Evolutionary conservation across 192 early-diverging fungal genomes (phyloP).

Genomic region (Umbelopsis isabellina): DNA sequence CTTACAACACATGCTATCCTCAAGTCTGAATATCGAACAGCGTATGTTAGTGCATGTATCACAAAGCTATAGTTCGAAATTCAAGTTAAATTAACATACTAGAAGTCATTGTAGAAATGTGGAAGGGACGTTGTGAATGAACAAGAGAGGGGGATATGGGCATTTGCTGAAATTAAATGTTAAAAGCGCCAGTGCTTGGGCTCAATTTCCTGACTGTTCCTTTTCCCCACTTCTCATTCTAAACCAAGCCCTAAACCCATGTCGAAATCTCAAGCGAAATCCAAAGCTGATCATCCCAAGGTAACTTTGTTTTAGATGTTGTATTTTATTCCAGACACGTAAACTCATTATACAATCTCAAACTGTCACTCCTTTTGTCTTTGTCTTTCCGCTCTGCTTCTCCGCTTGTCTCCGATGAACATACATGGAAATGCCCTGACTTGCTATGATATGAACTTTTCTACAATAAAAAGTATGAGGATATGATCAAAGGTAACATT

Average conservation of each 20-base stretch:
- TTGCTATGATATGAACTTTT: background rate
- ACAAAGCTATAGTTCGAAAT: background rate
- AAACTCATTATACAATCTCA: no score
- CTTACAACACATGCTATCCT: slow-evolving; percentile 25
- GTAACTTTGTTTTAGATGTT: background rate
- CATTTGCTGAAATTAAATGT: no score
- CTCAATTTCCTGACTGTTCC: slow-evolving; percentile 17
- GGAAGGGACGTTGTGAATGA: background rate
- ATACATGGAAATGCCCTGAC: slow-evolving; percentile 10
- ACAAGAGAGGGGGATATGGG: background rate
- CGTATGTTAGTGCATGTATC: background rate
- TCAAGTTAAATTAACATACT: background rate
- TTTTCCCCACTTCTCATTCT: slow-evolving; percentile 23
- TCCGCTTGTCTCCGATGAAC: slow-evolving; percentile 20
- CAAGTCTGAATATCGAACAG: background rate
- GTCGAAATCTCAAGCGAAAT: slow-evolving; percentile 16
- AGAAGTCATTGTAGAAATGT: background rate
- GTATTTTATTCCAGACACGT: background rate
- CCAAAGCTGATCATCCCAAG: slow-evolving; percentile 20
- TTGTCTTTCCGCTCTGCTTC: background rate
- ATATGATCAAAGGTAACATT: slow-evolving; percentile 39
- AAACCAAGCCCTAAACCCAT: background rate
- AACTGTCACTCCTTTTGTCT: no score
- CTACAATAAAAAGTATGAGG: slow-evolving; percentile 34
- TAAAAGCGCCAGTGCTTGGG: background rate